Evolutionary conservation across 2,329 filamentous ascomycete species (phyloP).

Genomic region (Kalmusia sp.): DNA sequence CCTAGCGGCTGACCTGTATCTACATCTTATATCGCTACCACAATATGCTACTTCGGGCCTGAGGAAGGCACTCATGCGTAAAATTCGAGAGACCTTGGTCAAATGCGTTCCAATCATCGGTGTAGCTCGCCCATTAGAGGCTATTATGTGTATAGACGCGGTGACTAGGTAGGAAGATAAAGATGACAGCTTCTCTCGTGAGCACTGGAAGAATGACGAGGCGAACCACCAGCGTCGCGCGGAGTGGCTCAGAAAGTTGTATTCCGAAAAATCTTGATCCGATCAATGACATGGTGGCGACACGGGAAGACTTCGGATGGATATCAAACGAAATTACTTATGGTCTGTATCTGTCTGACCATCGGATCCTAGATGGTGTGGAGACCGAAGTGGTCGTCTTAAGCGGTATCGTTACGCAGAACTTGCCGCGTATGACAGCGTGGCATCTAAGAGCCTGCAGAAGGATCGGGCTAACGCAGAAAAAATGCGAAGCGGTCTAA

Average conservation of each 20-base stretch:
- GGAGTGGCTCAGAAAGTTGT: constrained; percentile 62
- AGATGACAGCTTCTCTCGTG: constrained; percentile 57
- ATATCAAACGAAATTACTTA: constrained; percentile 61
- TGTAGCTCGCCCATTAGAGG: constrained; percentile 65
- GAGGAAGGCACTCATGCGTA: constrained; percentile 54
- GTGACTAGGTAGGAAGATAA: constrained; percentile 62
- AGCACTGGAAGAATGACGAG: constrained; percentile 63
- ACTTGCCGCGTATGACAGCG: constrained; percentile 54
- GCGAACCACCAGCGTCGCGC: constrained; percentile 58
- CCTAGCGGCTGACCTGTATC: constrained; percentile 52
- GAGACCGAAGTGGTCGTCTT: constrained; percentile 62
- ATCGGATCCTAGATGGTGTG: constrained; percentile 57
- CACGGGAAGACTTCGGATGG: constrained; percentile 55
- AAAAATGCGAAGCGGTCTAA: constrained; percentile 48
- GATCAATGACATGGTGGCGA: constrained; percentile 41
- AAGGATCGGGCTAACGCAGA: constrained; percentile 11
- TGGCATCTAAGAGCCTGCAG: constrained; percentile 58
- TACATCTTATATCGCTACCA: constrained; percentile 57
- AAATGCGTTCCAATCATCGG: constrained; percentile 62
- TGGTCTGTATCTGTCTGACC: constrained; percentile 61
- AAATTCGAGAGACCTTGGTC: constrained; percentile 63
- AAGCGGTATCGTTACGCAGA: constrained; percentile 62
- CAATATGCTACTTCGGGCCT: constrained; percentile 48
- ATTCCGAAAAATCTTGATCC: constrained; percentile 38
- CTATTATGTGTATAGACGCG: constrained; percentile 58